phyloP scores from a whole-genome alignment of 176 grass and related monocot species.

The barley (Hordeum vulgare) region DNA sequence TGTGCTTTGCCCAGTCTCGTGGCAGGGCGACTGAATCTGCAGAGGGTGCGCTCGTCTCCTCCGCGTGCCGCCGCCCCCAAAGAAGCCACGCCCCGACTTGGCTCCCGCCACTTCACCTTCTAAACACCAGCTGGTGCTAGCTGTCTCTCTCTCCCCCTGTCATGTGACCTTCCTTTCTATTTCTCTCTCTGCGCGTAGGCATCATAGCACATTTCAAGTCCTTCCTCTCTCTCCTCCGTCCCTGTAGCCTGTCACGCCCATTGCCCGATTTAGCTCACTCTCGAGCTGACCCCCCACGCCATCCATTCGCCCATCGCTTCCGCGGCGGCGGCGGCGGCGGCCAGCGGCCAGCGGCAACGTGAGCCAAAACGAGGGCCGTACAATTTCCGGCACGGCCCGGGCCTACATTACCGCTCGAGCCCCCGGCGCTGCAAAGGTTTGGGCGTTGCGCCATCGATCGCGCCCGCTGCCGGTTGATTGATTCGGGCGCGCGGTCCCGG shows the following conservation, averaged over 20 bases:
- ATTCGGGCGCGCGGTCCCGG: conserved; percentile 24
- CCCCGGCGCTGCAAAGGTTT: neutral
- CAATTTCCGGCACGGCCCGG: neutral
- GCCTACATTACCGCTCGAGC: conserved; percentile 16
- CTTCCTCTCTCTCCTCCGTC: neutral
- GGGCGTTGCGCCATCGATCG: conserved; percentile 42
- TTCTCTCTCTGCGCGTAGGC: neutral
- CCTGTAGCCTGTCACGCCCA: conserved; percentile 20
- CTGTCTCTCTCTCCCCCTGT: conserved; percentile 44
- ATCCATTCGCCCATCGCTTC: neutral
- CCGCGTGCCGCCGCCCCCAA: neutral
- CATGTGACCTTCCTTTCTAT: conserved; percentile 43
- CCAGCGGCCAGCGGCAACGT: neutral
- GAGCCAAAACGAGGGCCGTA: conserved; percentile 14
- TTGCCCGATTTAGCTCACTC: conserved; percentile 32
- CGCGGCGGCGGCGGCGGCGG: conserved; percentile 23
- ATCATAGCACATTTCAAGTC: neutral
- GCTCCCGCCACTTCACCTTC: neutral
- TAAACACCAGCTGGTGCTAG: conserved; percentile 56
- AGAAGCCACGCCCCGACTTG: neutral
- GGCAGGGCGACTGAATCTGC: too few species aligned
- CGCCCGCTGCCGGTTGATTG: conserved; percentile 29
- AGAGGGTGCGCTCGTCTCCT: too few species aligned
- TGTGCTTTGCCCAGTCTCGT: too few species aligned
- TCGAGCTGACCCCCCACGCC: neutral